Conservation (phyloP, 1,139 yeast genomes). For the Protomyces gravidus region DNA sequence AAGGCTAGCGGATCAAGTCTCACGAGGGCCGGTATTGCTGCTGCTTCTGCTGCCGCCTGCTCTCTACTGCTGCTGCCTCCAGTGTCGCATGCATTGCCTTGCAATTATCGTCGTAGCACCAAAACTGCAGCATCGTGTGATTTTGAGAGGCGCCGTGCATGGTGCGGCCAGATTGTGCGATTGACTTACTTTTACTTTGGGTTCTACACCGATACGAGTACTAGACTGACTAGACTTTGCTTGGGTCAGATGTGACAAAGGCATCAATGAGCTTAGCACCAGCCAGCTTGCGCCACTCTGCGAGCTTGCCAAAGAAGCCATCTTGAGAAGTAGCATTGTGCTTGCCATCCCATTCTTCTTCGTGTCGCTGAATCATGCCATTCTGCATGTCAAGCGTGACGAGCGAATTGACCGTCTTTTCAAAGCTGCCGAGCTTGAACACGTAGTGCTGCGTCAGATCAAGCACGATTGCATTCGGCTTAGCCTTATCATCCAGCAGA, state of each 20-base stretch:
- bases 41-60: no score
- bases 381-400: constrained; percentile 18
- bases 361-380: constrained; percentile 26
- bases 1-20: background rate
- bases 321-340: constrained; percentile 9
- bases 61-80: no score
- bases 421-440: constrained; percentile 21
- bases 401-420: constrained; percentile 19
- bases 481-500: constrained; percentile 22
- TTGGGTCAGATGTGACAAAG: constrained; percentile 18
- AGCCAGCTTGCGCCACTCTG: constrained; percentile 16
- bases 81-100: no score
- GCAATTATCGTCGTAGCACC: no score
- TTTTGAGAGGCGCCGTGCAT: no score
- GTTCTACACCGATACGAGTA: no score
- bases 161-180: no score
- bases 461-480: constrained; percentile 9
- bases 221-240: constrained; percentile 19
- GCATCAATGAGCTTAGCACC: constrained; percentile 20
- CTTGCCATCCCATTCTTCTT: constrained; percentile 27
- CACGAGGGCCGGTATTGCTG: no score
- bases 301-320: constrained; percentile 24
- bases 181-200: no score
- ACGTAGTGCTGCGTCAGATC: constrained; percentile 26
- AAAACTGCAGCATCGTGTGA: no score